These are phyloP conservation scores for Neophaeococcomyces mojaviensis DNA, from an alignment of 2,329 filamentous ascomycete genomes.

Conservation along the genomic window DNA sequence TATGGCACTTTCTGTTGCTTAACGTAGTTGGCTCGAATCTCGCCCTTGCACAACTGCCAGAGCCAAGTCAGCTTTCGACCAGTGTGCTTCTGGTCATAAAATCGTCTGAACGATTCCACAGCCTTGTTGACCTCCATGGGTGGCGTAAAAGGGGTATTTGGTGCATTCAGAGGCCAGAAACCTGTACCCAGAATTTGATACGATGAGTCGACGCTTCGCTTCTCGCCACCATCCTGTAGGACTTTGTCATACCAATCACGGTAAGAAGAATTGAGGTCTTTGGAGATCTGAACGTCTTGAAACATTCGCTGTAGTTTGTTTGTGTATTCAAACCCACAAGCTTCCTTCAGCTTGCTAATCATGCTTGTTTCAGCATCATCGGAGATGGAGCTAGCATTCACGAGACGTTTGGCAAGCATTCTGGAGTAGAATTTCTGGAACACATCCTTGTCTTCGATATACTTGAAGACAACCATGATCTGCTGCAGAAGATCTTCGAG, in stretches of 20 bases:
- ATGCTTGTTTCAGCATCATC: slow-evolving; percentile 98
- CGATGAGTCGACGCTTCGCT: slow-evolving; percentile 70
- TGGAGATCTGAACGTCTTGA: slow-evolving; percentile 98
- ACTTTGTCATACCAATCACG: slow-evolving; percentile 64
- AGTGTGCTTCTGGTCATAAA: slow-evolving; percentile 94
- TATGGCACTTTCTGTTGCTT: slow-evolving; percentile 84
- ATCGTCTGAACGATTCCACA: slow-evolving; percentile 79
- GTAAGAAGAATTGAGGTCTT: slow-evolving; percentile 88
- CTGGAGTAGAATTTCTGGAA: slow-evolving; percentile 99
- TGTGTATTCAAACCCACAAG: slow-evolving; percentile 97
- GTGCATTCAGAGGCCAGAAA: slow-evolving; percentile 89
- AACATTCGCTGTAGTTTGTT: slow-evolving; percentile 99
- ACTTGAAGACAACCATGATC: slow-evolving; percentile 99
- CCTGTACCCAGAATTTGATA: slow-evolving; percentile 93
- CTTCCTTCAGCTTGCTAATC: slow-evolving; percentile 98
- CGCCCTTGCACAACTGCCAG: slow-evolving; percentile 97
- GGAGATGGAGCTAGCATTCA: slow-evolving; percentile 90
- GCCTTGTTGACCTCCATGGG: slow-evolving; percentile 78
- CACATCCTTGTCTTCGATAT: slow-evolving; percentile 99
- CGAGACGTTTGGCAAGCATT: slow-evolving; percentile 88
- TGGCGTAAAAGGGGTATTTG: slow-evolving; percentile 79
- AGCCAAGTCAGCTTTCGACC: slow-evolving; percentile 96
- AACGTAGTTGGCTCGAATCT: slow-evolving; percentile 88
- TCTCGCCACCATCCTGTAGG: slow-evolving; percentile 56
- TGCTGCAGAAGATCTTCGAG: slow-evolving; percentile 80